Evolutionary conservation across 768 basidiomycete genomes (phyloP).

Genomic region (Leccinum arenicola): DNA sequence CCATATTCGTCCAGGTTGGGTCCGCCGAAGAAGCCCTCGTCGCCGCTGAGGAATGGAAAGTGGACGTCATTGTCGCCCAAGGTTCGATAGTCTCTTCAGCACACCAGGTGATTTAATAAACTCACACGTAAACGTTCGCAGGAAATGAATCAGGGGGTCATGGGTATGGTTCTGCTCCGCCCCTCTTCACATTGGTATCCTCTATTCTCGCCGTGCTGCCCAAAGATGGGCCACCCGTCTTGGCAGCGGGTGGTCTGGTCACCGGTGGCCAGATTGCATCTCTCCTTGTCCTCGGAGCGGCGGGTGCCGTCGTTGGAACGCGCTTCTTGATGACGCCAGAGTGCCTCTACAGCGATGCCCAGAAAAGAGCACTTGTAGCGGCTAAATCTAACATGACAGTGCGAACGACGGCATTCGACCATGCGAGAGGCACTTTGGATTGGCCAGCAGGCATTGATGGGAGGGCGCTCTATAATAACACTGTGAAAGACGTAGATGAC

Average conservation of each 20-base stretch:
- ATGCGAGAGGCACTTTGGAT: slow-evolving; percentile 49
- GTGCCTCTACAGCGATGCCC: slow-evolving; percentile 51
- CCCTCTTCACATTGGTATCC: slow-evolving; percentile 60
- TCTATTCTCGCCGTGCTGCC: slow-evolving; percentile 46
- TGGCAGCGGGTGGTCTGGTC: slow-evolving; percentile 75
- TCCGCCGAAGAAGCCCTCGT: slow-evolving; percentile 55
- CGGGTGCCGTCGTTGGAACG: slow-evolving; percentile 71
- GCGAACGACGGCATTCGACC: slow-evolving; percentile 64
- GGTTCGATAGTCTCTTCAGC: slow-evolving; percentile 40
- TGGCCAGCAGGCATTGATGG: slow-evolving; percentile 67
- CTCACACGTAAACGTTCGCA: slow-evolving; percentile 26
- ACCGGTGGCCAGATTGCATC: slow-evolving; percentile 65
- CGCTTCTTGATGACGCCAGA: slow-evolving; percentile 71
- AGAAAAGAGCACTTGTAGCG: slow-evolving; percentile 50
- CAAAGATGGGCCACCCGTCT: slow-evolving; percentile 46
- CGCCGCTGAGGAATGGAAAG: slow-evolving; percentile 66
- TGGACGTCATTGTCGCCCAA: slow-evolving; percentile 76
- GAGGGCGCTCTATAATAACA: slow-evolving; percentile 43
- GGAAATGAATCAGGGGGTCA: slow-evolving; percentile 84
- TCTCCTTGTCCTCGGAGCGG: slow-evolving; percentile 62
- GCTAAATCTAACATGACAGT: slow-evolving; percentile 47
- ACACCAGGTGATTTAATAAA: not conserved
- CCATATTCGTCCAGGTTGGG: slow-evolving; percentile 65
- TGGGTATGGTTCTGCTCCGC: slow-evolving; percentile 53
- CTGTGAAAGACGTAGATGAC: slow-evolving; percentile 53